Base-by-base conservation (phyloP, 495 filamentous ascomycete genomes). In the Hyaloscypha finlandica region DNA sequence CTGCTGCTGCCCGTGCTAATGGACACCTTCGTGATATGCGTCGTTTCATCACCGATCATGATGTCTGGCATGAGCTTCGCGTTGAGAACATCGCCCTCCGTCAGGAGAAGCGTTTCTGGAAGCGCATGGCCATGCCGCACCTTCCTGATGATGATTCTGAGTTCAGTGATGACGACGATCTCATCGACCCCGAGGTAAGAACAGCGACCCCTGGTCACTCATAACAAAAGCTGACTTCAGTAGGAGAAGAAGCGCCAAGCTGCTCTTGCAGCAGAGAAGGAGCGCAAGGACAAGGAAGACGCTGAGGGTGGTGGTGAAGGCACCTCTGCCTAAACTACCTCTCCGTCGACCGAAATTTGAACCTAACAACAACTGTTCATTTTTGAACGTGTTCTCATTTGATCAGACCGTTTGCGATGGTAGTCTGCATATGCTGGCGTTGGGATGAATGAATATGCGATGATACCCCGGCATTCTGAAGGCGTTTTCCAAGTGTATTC, bases 111-210 rank as follows among this genome's bases (percentile, higher is more conserved):
- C 74, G 84, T 0, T 83, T 81, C 70, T 86, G 82, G 83, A 86
- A 85, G 74, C 73, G 84, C 16, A 76, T 84, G 78, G 84, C 84
- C 1, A 79, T 85, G 78, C 81, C 80, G 3, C 66, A 83, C 51
- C 69, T 76, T 22, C 81, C 83, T 22, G 72, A 76, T 53, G 82
- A 85, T 55, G 81, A 82, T 11, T 77, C 78, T 11, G 83, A 78
- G 68, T 86, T 81, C 81, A 82, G 79, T 61, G 83, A 84, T 64
- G 84, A 86, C 60, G 84, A 86, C 58, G 84, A 86, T 63, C 68
- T 86, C 20, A 77, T 85, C 19, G 84, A 86, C 65, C 74, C 74
- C 6, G 79, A 77, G 51, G 51, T 53, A 9, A 8, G 35, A 8
- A 37, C 25, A 25, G 25, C 2, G 35, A 8, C 35, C 12, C 12